Evolutionary conservation across 2,329 filamentous ascomycete species (phyloP).

Genomic region (Diaporthe ampelina): DNA sequence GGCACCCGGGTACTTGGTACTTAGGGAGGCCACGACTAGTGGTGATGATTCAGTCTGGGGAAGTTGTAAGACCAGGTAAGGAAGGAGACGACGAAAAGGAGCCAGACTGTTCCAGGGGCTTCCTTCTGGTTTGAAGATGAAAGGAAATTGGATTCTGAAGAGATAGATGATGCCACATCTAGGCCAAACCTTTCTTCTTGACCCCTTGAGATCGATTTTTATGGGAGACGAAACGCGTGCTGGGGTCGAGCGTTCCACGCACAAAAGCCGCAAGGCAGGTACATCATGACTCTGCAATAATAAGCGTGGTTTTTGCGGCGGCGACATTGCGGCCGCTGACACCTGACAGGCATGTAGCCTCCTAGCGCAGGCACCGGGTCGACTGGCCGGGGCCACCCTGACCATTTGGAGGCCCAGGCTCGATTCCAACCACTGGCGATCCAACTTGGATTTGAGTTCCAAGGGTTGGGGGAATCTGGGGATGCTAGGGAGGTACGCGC

Average conservation of each 20-base stretch:
- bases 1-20: slow-evolving; percentile 15
- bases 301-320: slow-evolving; percentile 42
- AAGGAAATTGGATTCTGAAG: not conserved
- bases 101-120: slow-evolving; percentile 13
- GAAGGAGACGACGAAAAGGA: not conserved
- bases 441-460: slow-evolving; percentile 25
- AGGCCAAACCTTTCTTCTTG: not conserved
- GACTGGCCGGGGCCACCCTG: not conserved
- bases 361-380: slow-evolving; percentile 21
- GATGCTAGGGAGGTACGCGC: slow-evolving; percentile 7
- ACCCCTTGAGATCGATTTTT: not conserved
- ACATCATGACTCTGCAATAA: slow-evolving; percentile 21
- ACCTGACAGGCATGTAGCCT: slow-evolving; percentile 26
- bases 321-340: slow-evolving; percentile 1
- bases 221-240: slow-evolving; percentile 21
- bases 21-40: slow-evolving; percentile 14
- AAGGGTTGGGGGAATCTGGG: not conserved
- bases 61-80: not conserved
- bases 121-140: not conserved
- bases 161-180: not conserved
- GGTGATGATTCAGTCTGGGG: not conserved
- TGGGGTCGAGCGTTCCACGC: slow-evolving; percentile 36
- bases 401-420: not conserved
- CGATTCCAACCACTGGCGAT: slow-evolving; percentile 26
- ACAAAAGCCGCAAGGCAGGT: slow-evolving; percentile 39